Percentiles rank a stretch among this genome's conserved stretches.
These are phyloP conservation scores for Apiospora koreana DNA, from an alignment of 2,329 filamentous ascomycete genomes.

Conservation along the genomic window DNA sequence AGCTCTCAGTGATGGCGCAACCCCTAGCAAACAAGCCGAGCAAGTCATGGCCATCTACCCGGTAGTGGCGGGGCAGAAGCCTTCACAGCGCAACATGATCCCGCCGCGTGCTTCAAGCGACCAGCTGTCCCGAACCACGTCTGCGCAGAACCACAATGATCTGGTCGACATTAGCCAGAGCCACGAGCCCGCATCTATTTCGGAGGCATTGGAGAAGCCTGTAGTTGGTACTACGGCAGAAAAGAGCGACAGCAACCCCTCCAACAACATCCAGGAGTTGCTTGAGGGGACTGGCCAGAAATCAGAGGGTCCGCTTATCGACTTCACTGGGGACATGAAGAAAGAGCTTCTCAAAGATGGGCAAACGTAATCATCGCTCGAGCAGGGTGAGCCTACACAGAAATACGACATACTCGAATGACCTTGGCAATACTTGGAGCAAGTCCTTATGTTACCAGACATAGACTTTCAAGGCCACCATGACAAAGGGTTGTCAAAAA, in stretches of 20 bases:
- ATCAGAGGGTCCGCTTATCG: slow-evolving; percentile 51
- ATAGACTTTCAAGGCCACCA: background rate
- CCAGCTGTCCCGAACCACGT: background rate
- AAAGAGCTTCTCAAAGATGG: slow-evolving; percentile 43
- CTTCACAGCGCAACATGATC: slow-evolving; percentile 55
- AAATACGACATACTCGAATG: slow-evolving; percentile 44
- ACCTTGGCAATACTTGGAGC: slow-evolving; percentile 19
- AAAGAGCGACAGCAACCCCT: slow-evolving; percentile 23
- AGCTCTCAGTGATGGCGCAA: slow-evolving; percentile 50
- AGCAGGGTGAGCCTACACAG: slow-evolving; percentile 36
- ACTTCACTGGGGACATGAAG: slow-evolving; percentile 58
- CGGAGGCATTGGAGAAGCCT: slow-evolving; percentile 15
- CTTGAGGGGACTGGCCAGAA: slow-evolving; percentile 49
- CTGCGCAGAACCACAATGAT: slow-evolving; percentile 46
- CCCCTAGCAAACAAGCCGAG: slow-evolving; percentile 70
- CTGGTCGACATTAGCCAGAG: slow-evolving; percentile 36
- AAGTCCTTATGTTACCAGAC: background rate
- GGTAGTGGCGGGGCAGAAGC: slow-evolving; percentile 75
- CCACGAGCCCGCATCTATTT: slow-evolving; percentile 13
- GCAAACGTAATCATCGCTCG: slow-evolving; percentile 23
- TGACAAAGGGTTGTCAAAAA: background rate
- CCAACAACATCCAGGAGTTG: slow-evolving; percentile 44
- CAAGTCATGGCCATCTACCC: slow-evolving; percentile 88
- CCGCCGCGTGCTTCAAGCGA: slow-evolving; percentile 44
- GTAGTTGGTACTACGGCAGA: slow-evolving; percentile 11